phyloP scores from a whole-genome alignment of 1,284 basidiomycete species.

The Austroboletus olivaceoglutinosus region DNA sequence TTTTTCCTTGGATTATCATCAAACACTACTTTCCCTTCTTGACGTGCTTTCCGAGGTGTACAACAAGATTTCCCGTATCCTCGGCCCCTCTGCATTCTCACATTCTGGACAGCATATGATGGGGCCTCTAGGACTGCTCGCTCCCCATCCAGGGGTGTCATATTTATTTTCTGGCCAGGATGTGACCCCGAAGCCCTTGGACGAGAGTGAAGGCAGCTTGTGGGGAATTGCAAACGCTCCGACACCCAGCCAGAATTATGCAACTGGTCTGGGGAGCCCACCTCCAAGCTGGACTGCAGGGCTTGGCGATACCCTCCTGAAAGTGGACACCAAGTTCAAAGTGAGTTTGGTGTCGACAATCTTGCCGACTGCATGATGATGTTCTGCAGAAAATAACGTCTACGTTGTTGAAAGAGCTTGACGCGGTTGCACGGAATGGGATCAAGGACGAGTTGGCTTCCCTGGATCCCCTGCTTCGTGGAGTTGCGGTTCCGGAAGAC shows the following conservation, averaged over 20 bases:
- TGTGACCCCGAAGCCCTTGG: conserved; percentile 33
- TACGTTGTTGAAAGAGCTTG: conserved; percentile 75
- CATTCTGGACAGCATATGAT: conserved; percentile 64
- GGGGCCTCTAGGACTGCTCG: conserved; percentile 68
- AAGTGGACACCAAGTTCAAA: conserved; percentile 81
- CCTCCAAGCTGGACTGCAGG: conserved; percentile 59
- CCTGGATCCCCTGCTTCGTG: conserved; percentile 71
- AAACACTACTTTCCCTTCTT: conserved; percentile 80
- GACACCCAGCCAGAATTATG: conserved; percentile 26
- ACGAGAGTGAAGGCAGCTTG: conserved; percentile 52
- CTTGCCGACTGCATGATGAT: conserved; percentile 5
- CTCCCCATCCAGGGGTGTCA: conserved; percentile 77
- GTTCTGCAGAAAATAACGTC: conserved; percentile 71
- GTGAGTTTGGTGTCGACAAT: conserved; percentile 40
- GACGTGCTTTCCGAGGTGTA: conserved; percentile 86
- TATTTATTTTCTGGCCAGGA: conserved; percentile 60
- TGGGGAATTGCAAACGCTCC: conserved; percentile 68
- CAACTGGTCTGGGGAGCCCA: conserved; percentile 43
- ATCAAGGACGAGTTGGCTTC: conserved; percentile 81
- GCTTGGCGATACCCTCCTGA: conserved; percentile 70
- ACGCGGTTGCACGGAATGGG: conserved; percentile 70
- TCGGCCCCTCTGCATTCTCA: conserved; percentile 73
- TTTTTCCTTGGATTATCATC: conserved; percentile 82
- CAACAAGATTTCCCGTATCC: conserved; percentile 75
- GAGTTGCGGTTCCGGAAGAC: conserved; percentile 44